Conservation (phyloP, 441 rosid genomes). For the Erodium trifolium region DNA sequence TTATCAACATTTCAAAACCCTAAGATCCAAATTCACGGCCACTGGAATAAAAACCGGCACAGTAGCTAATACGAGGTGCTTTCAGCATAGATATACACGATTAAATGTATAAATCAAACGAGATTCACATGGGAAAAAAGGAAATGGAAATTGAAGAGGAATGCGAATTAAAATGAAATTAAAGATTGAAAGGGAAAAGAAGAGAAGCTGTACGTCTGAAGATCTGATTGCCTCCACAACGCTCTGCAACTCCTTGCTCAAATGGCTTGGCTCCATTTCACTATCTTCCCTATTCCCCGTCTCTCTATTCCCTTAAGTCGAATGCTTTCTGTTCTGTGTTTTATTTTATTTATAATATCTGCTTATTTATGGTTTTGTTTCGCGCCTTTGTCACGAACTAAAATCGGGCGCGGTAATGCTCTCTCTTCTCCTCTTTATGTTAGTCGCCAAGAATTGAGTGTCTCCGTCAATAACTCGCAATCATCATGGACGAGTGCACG, state of each 20-base stretch:
- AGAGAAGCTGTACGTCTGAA: slow-evolving; percentile 48
- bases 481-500: no score
- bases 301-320: background rate
- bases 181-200: background rate
- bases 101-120: background rate
- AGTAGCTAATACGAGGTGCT: background rate
- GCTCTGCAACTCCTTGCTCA: slow-evolving; percentile 28
- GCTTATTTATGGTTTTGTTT: no score
- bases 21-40: slow-evolving; percentile 3
- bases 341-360: background rate
- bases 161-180: no score
- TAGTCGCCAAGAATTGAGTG: no score
- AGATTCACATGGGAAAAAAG: background rate
- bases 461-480: no score
- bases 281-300: background rate
- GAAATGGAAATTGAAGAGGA: background rate
- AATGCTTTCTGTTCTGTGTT: background rate
- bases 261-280: slow-evolving; percentile 29
- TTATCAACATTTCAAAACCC: background rate
- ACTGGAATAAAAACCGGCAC: background rate
- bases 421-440: no score
- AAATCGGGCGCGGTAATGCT: background rate
- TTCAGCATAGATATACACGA: background rate
- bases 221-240: slow-evolving; percentile 39
- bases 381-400: background rate